Conservation (phyloP, 2,329 filamentous ascomycete genomes). For the Lecanicillium sp. region DNA sequence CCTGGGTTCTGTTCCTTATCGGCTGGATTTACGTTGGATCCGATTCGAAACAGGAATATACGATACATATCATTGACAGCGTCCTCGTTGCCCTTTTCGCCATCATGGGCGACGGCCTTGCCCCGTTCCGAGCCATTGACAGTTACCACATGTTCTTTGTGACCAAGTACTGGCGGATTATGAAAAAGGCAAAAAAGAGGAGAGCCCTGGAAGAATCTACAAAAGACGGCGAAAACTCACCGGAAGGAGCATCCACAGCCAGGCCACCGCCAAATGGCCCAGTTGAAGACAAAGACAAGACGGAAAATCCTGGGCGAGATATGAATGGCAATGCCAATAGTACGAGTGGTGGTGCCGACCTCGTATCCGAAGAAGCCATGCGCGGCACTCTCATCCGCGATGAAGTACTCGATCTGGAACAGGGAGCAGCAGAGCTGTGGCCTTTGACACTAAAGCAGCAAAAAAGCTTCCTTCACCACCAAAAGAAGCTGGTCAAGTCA, state of each 20-base stretch:
- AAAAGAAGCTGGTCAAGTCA: constrained; percentile 70
- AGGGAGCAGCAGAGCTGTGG: constrained; percentile 35
- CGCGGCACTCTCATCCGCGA: neutral
- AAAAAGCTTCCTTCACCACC: constrained; percentile 64
- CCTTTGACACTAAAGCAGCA: constrained; percentile 62
- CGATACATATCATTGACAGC: constrained; percentile 64
- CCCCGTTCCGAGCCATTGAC: constrained; percentile 70
- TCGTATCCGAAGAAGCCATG: neutral
- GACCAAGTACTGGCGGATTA: constrained; percentile 50
- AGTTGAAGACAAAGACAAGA: too few relatives aligned
- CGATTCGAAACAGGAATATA: constrained; percentile 50
- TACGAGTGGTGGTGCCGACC: too few relatives aligned
- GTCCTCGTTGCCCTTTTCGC: constrained; percentile 64
- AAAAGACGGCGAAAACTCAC: constrained; percentile 10
- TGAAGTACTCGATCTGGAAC: constrained; percentile 14
- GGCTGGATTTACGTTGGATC: constrained; percentile 80
- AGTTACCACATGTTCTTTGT: constrained; percentile 86
- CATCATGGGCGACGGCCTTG: constrained; percentile 62
- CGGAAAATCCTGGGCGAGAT: too few relatives aligned
- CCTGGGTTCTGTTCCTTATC: constrained; percentile 88
- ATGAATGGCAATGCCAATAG: too few relatives aligned
- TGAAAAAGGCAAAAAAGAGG: constrained; percentile 39
- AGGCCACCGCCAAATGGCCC: too few relatives aligned
- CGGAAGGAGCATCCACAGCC: constrained; percentile 4
- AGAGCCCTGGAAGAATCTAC: constrained; percentile 16